A percentile compares a stretch with the other conserved stretches of the same genome.
Evolutionary conservation across 495 filamentous ascomycete species (phyloP).

Genomic region (Penicillium diatomitis): DNA sequence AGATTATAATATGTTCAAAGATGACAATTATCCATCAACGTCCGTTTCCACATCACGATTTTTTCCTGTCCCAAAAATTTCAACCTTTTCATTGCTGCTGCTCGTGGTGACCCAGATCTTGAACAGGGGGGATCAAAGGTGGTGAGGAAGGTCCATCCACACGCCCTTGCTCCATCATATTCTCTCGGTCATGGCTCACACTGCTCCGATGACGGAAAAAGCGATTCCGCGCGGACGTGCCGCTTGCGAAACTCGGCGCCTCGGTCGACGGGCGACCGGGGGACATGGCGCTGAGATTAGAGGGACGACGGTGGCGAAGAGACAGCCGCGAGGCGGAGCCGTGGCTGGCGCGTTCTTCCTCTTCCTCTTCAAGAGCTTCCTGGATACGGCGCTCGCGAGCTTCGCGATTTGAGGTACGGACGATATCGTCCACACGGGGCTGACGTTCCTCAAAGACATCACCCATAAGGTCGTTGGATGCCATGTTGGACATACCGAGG

Average conservation of each 20-base stretch:
- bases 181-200: slow-evolving; percentile 15
- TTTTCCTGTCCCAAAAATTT: no score
- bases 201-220: slow-evolving; percentile 31
- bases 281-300: slow-evolving; percentile 18
- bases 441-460: slow-evolving; percentile 56
- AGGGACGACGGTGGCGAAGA: slow-evolving; percentile 12
- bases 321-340: slow-evolving; percentile 14
- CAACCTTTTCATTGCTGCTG: background rate
- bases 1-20: slow-evolving; percentile 1
- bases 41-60: background rate
- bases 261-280: slow-evolving; percentile 25
- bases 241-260: slow-evolving; percentile 24
- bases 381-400: slow-evolving; percentile 36
- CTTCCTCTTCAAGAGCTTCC: slow-evolving; percentile 35
- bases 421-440: slow-evolving; percentile 28
- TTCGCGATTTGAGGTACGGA: slow-evolving; percentile 33
- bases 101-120: slow-evolving; percentile 2
- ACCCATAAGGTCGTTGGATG: slow-evolving; percentile 51
- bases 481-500: slow-evolving; percentile 55
- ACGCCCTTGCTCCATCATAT: slow-evolving; percentile 30
- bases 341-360: slow-evolving; percentile 27
- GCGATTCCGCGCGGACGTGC: slow-evolving; percentile 23
- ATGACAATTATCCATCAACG: background rate
- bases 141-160: slow-evolving; percentile 1
- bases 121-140: background rate